phyloP scores from a whole-genome alignment of 768 basidiomycete genomes.

The Pleurotus salmoneostramineus region DNA sequence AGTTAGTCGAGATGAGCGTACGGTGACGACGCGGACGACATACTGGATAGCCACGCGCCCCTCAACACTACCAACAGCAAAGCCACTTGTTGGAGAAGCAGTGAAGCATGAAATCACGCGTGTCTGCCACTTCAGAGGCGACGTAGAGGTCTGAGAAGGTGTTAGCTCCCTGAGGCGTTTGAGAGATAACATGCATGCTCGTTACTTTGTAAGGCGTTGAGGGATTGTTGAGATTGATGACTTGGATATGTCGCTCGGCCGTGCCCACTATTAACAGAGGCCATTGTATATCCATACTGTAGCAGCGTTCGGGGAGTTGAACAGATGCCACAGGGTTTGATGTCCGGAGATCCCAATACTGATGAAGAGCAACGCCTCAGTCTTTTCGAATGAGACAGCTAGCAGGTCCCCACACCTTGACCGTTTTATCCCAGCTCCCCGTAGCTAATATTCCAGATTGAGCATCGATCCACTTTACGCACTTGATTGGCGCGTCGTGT shows the following conservation, averaged over 20 bases:
- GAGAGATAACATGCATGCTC: slow-evolving; percentile 12
- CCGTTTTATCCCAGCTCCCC: slow-evolving; percentile 96
- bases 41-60: slow-evolving; percentile 96
- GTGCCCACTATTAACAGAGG: slow-evolving; percentile 89
- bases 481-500: slow-evolving; percentile 86
- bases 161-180: not conserved
- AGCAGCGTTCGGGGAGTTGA: slow-evolving; percentile 82
- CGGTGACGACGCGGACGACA: slow-evolving; percentile 24
- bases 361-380: not conserved
- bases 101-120: slow-evolving; percentile 83
- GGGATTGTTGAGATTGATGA: slow-evolving; percentile 84
- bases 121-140: slow-evolving; percentile 92
- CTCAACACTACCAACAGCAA: slow-evolving; percentile 83
- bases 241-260: slow-evolving; percentile 87
- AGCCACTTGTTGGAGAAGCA: slow-evolving; percentile 61
- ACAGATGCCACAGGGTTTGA: slow-evolving; percentile 73
- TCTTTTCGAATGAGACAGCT: no score
- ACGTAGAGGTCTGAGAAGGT: slow-evolving; percentile 60
- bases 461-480: slow-evolving; percentile 76
- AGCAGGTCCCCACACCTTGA: slow-evolving; percentile 58
- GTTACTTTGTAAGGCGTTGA: slow-evolving; percentile 69
- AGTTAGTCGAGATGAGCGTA: not conserved
- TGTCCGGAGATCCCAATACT: slow-evolving; percentile 93
- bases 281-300: slow-evolving; percentile 77
- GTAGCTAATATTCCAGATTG: slow-evolving; percentile 78